A percentile compares a stretch with the other conserved stretches of the same genome.
phyloP scores from a whole-genome alignment of 2,329 filamentous ascomycete genomes.

The Corniculantispora saksenae region DNA sequence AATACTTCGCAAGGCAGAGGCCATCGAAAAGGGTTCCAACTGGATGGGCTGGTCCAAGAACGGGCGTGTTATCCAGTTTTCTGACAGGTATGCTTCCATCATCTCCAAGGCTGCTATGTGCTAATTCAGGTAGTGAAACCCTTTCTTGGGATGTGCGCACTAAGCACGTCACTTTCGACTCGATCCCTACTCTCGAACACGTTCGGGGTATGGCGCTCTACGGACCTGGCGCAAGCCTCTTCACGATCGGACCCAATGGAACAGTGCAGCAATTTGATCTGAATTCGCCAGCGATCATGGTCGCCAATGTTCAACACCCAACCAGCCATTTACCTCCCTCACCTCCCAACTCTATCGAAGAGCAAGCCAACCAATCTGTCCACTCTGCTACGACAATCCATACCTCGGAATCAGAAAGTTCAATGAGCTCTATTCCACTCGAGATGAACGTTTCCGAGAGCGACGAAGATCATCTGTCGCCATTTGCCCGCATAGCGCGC shows the following conservation, averaged over 20 bases:
- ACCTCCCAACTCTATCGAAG: conserved; percentile 78
- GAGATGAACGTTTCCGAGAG: conserved; percentile 66
- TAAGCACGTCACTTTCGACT: conserved; percentile 91
- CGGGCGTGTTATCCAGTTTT: conserved; percentile 89
- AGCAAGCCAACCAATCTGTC: conserved; percentile 57
- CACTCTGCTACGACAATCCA: conserved; percentile 48
- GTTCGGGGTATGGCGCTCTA: conserved; percentile 83
- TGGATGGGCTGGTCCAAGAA: conserved; percentile 99
- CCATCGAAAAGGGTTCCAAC: conserved; percentile 72
- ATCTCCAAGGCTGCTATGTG: conserved; percentile 30
- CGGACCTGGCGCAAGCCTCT: conserved; percentile 86
- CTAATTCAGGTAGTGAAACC: conserved; percentile 67
- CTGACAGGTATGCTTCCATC: conserved; percentile 73
- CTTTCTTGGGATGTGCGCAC: conserved; percentile 96
- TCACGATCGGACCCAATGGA: conserved; percentile 84
- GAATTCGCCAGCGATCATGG: conserved; percentile 76
- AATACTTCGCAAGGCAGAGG: conserved; percentile 78
- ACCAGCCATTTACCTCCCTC: conserved; percentile 78
- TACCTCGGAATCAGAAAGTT: conserved; percentile 53
- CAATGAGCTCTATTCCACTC: conserved; percentile 52
- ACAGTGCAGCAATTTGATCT: conserved; percentile 95
- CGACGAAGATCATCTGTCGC: conserved; percentile 76
- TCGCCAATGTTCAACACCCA: conserved; percentile 84
- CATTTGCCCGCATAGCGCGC: conserved; percentile 72
- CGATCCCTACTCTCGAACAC: conserved; percentile 80